Percentiles rank a stretch among this genome's conserved stretches.
Conservation (phyloP, 164 flowering plant species). For the Vitis cinerea region DNA sequence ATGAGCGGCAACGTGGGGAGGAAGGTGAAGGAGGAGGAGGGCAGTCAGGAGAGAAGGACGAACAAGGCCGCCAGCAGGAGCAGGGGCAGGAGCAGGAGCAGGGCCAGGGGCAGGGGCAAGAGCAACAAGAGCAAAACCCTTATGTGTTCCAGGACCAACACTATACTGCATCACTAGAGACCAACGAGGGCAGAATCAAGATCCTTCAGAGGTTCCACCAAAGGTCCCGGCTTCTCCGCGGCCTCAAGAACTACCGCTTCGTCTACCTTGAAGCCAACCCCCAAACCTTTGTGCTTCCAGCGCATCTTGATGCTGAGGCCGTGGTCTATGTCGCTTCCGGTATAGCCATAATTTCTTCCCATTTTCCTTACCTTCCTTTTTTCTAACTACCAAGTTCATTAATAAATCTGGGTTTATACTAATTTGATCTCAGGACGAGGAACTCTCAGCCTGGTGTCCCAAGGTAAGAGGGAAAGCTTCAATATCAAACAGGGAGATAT, state of each 20-base stretch:
- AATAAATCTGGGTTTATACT: background rate
- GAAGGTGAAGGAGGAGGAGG: conserved; percentile 1
- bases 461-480: conserved; percentile 27
- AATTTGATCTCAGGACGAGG: conserved; percentile 4
- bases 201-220: conserved; percentile 39
- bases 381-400: background rate
- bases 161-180: conserved; percentile 21
- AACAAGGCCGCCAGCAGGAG: conserved; percentile 3
- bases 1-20: conserved; percentile 6
- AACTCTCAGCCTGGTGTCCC: conserved; percentile 17
- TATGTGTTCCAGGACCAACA: conserved; percentile 43
- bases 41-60: background rate
- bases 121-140: conserved; percentile 25
- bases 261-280: conserved; percentile 48
- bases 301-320: conserved; percentile 48
- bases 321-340: conserved; percentile 34
- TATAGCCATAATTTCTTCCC: background rate
- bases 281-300: conserved; percentile 40
- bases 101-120: conserved; percentile 5
- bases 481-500: conserved; percentile 32
- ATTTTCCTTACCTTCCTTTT: background rate
- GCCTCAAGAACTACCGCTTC: conserved; percentile 44
- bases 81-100: conserved; percentile 5
- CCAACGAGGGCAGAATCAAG: conserved; percentile 38
- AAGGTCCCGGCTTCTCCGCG: conserved; percentile 43